These are phyloP conservation scores for Polyrhizophydium stewartii DNA, from an alignment of 371 early-diverging fungal species.

Conservation along the genomic window DNA sequence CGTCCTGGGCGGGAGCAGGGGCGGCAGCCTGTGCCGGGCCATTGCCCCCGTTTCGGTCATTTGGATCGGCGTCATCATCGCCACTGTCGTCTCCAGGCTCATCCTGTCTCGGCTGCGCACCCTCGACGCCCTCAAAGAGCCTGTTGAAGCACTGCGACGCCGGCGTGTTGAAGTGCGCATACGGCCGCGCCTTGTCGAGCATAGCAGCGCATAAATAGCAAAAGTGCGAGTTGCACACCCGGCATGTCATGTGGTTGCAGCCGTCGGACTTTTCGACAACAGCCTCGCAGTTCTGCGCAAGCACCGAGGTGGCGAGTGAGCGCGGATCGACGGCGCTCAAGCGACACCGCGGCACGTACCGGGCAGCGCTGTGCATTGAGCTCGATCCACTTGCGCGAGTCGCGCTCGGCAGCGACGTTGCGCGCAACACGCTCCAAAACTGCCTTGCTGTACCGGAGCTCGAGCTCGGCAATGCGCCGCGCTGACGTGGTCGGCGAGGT, in stretches of 20 bases:
- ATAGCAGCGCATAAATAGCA: conserved; percentile 39
- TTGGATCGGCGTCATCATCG: too few species aligned
- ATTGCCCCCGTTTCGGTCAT: too few species aligned
- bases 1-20: too few species aligned
- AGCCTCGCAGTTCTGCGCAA: conserved; percentile 5
- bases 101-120: too few species aligned
- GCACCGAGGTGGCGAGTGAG: background rate
- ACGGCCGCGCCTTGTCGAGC: conserved; percentile 21
- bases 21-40: too few species aligned
- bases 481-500: background rate
- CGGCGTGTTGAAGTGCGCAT: conserved; percentile 25
- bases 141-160: conserved; percentile 19
- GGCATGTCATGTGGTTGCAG: conserved; percentile 37
- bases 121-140: conserved; percentile 25
- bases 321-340: too few species aligned
- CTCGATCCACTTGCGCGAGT: conserved; percentile 14
- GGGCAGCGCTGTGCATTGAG: conserved; percentile 33
- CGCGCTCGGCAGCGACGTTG: conserved; percentile 18
- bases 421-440: conserved; percentile 19
- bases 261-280: conserved; percentile 22
- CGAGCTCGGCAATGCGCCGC: conserved; percentile 8
- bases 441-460: conserved; percentile 29
- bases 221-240: conserved; percentile 34
- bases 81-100: too few species aligned
- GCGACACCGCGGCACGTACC: background rate